These are phyloP conservation scores for Aureobasidium subglaciale DNA, from an alignment of 2,329 filamentous ascomycete genomes.

Conservation along the genomic window DNA sequence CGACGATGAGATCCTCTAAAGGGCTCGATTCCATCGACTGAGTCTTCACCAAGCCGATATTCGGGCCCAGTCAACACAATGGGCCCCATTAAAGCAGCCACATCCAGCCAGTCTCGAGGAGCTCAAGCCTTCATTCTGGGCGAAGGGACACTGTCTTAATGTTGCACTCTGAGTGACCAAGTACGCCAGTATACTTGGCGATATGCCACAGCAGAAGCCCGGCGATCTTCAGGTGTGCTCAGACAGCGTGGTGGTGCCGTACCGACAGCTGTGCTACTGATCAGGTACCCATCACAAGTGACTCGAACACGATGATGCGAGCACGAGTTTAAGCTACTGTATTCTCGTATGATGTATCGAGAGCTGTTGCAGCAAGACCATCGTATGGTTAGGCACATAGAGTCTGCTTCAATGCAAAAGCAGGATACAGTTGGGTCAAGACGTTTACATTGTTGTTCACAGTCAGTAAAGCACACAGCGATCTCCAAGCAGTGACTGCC, in stretches of 20 bases:
- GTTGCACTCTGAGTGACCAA: background rate
- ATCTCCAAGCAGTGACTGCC: background rate
- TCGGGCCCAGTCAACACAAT: background rate
- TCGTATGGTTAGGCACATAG: too few species aligned
- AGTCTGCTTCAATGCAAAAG: background rate
- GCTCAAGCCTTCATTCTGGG: too few species aligned
- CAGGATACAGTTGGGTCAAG: too few species aligned
- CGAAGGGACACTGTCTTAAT: background rate
- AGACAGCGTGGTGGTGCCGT: too few species aligned
- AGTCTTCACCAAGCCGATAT: background rate
- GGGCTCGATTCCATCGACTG: background rate
- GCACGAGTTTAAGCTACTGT: background rate
- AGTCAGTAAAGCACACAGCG: too few species aligned
- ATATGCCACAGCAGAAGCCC: background rate
- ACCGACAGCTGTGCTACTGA: too few species aligned
- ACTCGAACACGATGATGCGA: background rate
- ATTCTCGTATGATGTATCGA: background rate
- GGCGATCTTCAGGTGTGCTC: too few species aligned
- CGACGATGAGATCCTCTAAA: conserved; percentile 16
- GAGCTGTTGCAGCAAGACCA: background rate
- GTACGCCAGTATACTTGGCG: background rate
- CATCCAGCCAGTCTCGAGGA: background rate
- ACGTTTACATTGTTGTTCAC: too few species aligned
- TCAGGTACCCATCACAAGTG: too few species aligned
- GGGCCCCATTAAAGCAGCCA: too few species aligned